Evolutionary conservation across 352 stramenopile genomes (phyloP), one percentile per base, ranked within the genome.

Genomic region (Thalassiosira hispida): DNA sequence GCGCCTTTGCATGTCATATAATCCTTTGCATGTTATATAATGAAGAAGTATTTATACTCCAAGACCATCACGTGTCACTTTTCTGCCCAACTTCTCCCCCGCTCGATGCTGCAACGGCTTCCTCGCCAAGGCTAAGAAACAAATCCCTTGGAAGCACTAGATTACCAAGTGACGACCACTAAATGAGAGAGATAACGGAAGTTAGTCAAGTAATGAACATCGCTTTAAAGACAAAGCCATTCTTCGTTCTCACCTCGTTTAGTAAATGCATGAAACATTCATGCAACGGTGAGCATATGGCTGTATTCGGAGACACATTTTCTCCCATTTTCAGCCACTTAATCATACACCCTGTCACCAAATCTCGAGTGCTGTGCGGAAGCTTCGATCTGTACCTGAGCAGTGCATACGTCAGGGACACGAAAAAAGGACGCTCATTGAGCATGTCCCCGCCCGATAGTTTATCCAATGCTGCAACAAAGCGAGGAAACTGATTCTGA

Each of bases 141-240:
- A 83, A 70, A 80, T 93, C 88, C 44, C 82, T 77, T 40, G 88
- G 79, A 11, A 93, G 61, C 4, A 93, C 42, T 3, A 85, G 35
- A 66, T 93, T 93, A 16, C 88, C 88, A 49, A 90, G 73, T 63
- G 51, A 57, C 16, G 73, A 80, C 88, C 88, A 93, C 62, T 85
- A 23, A 33, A 56, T 42, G 38, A 66, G 51, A 74, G 25, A 11
- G 18, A 72, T 40, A 46, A 42, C 27, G 0, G 12, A 40, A 23
- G 33, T 38, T 52, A 38, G 20, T 20, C 18, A 52, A 66, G 11
- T 29, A 18, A 52, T 27, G 29, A 53, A 18, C 22, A 44, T 33
- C 12, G 18, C 4, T 38, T 1, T 25, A 2, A 25, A 33, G 16
- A 1, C 38, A 31, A 8, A 31, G 40, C 57, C 23, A 66, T 66